A percentile compares a stretch with the other conserved stretches of the same genome.
phyloP scores from a whole-genome alignment of 371 early-diverging fungal species.

The Rhizomucor pusillus region DNA sequence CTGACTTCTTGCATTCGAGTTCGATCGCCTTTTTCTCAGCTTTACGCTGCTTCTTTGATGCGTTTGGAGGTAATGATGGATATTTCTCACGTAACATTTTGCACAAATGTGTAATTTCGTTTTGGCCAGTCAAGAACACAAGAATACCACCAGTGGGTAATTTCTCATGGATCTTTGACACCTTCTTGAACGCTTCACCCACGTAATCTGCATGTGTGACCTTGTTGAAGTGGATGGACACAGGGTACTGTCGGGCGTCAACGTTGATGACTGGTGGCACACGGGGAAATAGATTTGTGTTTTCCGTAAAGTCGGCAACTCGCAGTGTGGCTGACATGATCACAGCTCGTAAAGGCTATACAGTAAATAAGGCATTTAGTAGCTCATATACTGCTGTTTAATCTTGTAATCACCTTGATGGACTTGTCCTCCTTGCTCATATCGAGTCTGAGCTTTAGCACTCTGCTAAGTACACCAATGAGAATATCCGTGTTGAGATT shows the following conservation, averaged over 20 bases:
- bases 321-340: conserved; percentile 99
- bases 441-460: conserved; percentile 66
- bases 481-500: conserved; percentile 97
- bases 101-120: conserved; percentile 82
- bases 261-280: conserved; percentile 90
- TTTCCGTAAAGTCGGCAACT: conserved; percentile 90
- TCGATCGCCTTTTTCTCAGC: conserved; percentile 37
- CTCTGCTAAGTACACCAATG: conserved; percentile 90
- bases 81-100: conserved; percentile 70
- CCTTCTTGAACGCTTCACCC: conserved; percentile 82
- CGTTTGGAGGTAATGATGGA: conserved; percentile 45
- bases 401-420: conserved; percentile 54
- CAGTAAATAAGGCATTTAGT: conserved; percentile 5
- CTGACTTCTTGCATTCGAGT: conserved; percentile 23
- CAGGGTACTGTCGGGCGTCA: conserved; percentile 90
- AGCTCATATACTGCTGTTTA: conserved; percentile 14
- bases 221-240: conserved; percentile 84
- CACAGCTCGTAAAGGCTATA: conserved; percentile 87
- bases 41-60: conserved; percentile 23
- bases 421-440: conserved; percentile 53
- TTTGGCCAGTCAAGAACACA: conserved; percentile 91
- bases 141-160: conserved; percentile 92
- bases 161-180: conserved; percentile 87
- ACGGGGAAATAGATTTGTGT: conserved; percentile 69
- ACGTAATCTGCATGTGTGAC: conserved; percentile 71